Evolutionary conservation across 306 rosid species (phyloP).

Genomic region (Sesbania bispinosa): DNA sequence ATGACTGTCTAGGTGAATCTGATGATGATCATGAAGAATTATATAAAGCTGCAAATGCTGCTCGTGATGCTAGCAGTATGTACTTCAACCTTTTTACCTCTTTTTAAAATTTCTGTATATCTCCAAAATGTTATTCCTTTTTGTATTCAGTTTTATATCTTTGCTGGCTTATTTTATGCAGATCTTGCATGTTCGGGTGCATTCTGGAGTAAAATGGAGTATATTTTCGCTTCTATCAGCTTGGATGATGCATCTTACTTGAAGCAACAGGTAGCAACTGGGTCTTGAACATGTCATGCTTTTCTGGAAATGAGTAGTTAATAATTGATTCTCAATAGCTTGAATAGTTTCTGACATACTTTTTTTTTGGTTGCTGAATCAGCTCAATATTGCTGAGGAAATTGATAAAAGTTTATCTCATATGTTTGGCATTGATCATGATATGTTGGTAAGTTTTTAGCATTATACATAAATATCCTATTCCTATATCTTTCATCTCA

Average conservation of each 20-base stretch:
- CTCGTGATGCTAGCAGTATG: conserved; percentile 74
- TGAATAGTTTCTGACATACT: conserved; percentile 28
- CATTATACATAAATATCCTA: conserved; percentile 8
- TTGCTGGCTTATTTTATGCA: conserved; percentile 36
- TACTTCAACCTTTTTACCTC: conserved; percentile 24
- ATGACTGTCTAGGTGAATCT: conserved; percentile 66
- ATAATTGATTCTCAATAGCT: conserved; percentile 13
- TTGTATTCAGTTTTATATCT: conserved; percentile 13
- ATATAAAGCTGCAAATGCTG: conserved; percentile 63
- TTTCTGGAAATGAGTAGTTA: background rate
- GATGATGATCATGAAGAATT: conserved; percentile 82
- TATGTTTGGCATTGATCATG: conserved; percentile 50
- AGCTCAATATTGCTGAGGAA: conserved; percentile 66
- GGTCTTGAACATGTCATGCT: conserved; percentile 12
- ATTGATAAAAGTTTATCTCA: conserved; percentile 58
- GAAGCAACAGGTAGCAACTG: conserved; percentile 71
- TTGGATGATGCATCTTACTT: conserved; percentile 65
- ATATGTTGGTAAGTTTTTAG: conserved; percentile 51
- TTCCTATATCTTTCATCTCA: conserved; percentile 16
- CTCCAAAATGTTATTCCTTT: conserved; percentile 11
- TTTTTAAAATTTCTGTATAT: background rate
- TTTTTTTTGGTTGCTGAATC: conserved; percentile 34
- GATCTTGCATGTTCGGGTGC: conserved; percentile 66
- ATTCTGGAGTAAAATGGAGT: conserved; percentile 83
- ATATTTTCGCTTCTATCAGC: conserved; percentile 58